Evolutionary conservation across 2,329 filamentous ascomycete species (phyloP), one percentile per base, ranked within the genome.

Genomic region (Trichophyton simii): DNA sequence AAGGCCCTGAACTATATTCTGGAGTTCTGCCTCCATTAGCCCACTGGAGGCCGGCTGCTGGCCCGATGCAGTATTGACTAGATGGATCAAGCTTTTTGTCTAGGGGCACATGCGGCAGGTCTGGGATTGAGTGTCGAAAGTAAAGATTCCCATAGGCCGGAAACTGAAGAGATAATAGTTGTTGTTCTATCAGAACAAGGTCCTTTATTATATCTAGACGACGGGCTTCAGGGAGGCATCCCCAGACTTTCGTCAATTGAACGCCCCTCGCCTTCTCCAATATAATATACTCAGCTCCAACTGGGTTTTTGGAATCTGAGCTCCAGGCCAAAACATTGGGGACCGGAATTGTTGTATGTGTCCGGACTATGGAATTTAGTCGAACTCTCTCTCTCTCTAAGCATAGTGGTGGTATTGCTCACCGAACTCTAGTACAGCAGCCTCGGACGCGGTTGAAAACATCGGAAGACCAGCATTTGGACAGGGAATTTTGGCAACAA

Each of bases 401-500:
- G 22, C 1, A 22, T 22, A 22, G 22, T 22, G 22, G 22, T 22
- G 1, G 22, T 22, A 31, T 11, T 11, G 6, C 42, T 59, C 66
- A 70, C 66, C 46, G 34, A 65, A 71, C 60, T 70, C 62, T 50
- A 72, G 61, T 61, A 62, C 63, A 2, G 67, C 72, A 5, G 72
- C 70, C 63, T 73, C 72, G 18, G 66, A 66, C 3, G 68, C 70
- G n/a, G 70, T 72, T n/a, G 64, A 68, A n/a, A 66, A 65, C 1
- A 28, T 60, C 2, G 67, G n/a, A 18, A 68, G 68, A 6, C 71
- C 71, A 52, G 70, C 66, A 64, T 68, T 69, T 1, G 54, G 68
- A 62, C 65, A 72, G 0, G 71, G 70, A 36, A 73, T 66, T 25
- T 72, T 72, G 1, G 70, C 71, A 58, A 74, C 66, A 0, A 72